Evolutionary conservation across 2,329 filamentous ascomycete species (phyloP), one percentile per base, ranked within the genome.

Genomic region (Aspergillus versicolor): DNA sequence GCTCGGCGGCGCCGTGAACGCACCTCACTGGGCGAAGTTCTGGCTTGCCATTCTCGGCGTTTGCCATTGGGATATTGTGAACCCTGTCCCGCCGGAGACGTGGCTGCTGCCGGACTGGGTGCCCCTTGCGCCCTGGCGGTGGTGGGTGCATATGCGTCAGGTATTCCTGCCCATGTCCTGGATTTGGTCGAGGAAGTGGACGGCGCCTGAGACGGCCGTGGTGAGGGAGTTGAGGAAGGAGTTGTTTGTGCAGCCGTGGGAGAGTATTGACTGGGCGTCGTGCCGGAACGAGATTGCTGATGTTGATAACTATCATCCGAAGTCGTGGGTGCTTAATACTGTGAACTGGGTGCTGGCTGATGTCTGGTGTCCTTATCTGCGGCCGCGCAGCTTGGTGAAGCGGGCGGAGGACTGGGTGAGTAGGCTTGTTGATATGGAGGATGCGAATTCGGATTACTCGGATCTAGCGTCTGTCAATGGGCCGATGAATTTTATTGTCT

Each of bases 131-230:
- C 92, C 93, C 0, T 96, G 91, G 91, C 82, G 91, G 63, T 97
- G 93, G 92, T 97, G 92, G 93, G 90, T 97, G 67, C 94, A 99
- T 67, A 97, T 97, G 74, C 91, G 94, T 13, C 87, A 90, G 75
- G 92, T 99, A n/a, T 96, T 93, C 68, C 73, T 96, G 48, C 89
- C 92, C 4, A 97, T 97, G 91, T 87, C 89, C 0, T 97, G 89
- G 69, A 75, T 97, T 40, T 96, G 89, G 79, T 96, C 92, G 0
- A 91, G 89, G 77, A 82, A 82, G 62, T 97, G 91, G 86, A 83
- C 82, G 30, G 89, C 88, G 63, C 89, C 90, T 15, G 82, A 89
- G 63, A 92, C 89, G 40, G 84, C 88, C 3, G 72, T 96, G 2
- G 90, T 89, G 51, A 83, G 84, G 19, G 83, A 85, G 53, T 75